Percentiles rank a stretch among this genome's conserved stretches.
Conservation (phyloP, 202 grass and related monocot genomes). For the Elaeis oleifera region DNA sequence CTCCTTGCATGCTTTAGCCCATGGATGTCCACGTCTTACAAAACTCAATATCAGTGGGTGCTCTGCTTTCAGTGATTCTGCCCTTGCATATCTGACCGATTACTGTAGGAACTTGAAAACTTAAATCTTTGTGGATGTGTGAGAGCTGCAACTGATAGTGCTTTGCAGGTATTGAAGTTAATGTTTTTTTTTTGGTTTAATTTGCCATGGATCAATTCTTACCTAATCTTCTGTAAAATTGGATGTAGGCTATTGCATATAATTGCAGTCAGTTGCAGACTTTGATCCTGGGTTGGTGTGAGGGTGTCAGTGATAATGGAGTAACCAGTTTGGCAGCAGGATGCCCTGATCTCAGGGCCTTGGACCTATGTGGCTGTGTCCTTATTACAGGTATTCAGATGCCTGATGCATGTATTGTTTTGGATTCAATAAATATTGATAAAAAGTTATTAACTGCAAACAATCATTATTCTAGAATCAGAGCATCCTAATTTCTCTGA, state of each 20-base stretch:
- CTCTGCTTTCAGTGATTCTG: constrained; percentile 63
- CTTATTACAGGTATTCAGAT: constrained; percentile 71
- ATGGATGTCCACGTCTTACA: constrained; percentile 53
- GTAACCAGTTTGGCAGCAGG: constrained; percentile 68
- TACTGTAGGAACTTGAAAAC: constrained; percentile 57
- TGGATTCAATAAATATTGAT: no score
- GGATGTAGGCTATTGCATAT: constrained; percentile 51
- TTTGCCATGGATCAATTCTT: neutral
- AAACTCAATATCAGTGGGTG: constrained; percentile 95
- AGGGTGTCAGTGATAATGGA: constrained; percentile 65
- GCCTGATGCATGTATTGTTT: neutral
- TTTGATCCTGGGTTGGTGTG: constrained; percentile 86
- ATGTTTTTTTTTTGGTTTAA: neutral
- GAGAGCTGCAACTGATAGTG: constrained; percentile 63
- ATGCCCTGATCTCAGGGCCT: constrained; percentile 73
- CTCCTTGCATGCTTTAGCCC: constrained; percentile 64
- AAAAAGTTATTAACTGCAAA: no score
- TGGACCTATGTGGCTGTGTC: constrained; percentile 86
- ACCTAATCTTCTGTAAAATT: neutral
- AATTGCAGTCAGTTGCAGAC: constrained; percentile 69
- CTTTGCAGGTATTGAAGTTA: constrained; percentile 48
- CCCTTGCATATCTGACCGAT: constrained; percentile 50
- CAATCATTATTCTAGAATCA: no score
- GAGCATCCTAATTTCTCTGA: no score
- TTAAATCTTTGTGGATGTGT: constrained; percentile 90